Evolutionary conservation across 176 grass and related monocot genomes (phyloP).

Genomic region (Themeda triandra): DNA sequence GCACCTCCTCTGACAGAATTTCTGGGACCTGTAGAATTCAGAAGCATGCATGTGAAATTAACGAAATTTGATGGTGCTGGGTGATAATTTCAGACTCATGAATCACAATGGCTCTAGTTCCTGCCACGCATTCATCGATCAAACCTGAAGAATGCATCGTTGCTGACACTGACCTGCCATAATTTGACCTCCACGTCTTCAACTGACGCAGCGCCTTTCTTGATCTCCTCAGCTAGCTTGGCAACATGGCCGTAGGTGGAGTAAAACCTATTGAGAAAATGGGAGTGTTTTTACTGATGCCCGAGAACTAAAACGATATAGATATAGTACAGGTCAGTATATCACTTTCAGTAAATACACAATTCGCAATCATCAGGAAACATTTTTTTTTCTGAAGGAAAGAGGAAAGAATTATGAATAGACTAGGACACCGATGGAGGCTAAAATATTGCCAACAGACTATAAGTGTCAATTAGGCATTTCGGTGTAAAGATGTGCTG

Average conservation of each 20-base stretch:
- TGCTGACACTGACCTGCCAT: constrained; percentile 68
- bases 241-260: constrained; percentile 87
- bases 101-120: neutral
- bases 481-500: constrained; percentile 11
- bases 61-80: neutral
- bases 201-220: constrained; percentile 71
- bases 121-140: neutral
- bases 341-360: neutral
- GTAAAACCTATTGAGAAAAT: constrained; percentile 58
- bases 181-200: constrained; percentile 76
- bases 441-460: neutral
- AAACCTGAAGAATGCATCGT: neutral
- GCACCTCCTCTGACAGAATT: constrained; percentile 47
- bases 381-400: neutral
- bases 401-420: neutral
- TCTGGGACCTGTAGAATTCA: constrained; percentile 41
- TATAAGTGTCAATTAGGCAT: neutral
- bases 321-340: neutral
- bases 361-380: neutral
- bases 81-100: neutral
- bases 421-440: neutral
- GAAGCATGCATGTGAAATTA: neutral
- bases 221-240: constrained; percentile 81
- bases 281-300: neutral
- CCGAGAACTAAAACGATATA: neutral